These are phyloP conservation scores for Trypanosoma vivax DNA, from an alignment of 208 protist genomes.

Conservation along the genomic window DNA sequence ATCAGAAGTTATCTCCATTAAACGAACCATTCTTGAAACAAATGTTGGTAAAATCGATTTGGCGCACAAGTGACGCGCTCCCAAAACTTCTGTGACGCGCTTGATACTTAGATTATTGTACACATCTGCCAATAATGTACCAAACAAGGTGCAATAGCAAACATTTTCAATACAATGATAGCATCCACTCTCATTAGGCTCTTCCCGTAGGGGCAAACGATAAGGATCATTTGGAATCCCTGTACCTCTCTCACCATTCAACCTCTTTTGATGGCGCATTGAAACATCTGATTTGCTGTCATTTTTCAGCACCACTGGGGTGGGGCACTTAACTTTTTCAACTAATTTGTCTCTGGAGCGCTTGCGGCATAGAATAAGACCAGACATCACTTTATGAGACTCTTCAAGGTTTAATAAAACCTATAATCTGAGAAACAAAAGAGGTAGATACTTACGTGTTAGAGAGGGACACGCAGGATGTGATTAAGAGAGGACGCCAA, in stretches of 20 bases:
- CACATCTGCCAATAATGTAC: slow-evolving; percentile 30
- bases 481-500: too few species aligned
- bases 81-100: slow-evolving; percentile 63
- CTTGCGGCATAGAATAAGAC: slow-evolving; percentile 9
- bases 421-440: slow-evolving; percentile 18
- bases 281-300: background rate
- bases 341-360: slow-evolving; percentile 2
- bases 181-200: slow-evolving; percentile 55
- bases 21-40: slow-evolving; percentile 41
- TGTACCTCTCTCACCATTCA: slow-evolving; percentile 27
- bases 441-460: too few species aligned
- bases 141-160: slow-evolving; percentile 53
- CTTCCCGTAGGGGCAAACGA: slow-evolving; percentile 33
- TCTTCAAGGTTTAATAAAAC: slow-evolving; percentile 10
- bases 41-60: slow-evolving; percentile 66
- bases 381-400: slow-evolving; percentile 3
- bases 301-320: background rate
- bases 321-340: background rate
- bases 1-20: slow-evolving; percentile 39
- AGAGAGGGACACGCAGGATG: too few species aligned
- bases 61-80: slow-evolving; percentile 46
- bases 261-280: background rate
- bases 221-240: slow-evolving; percentile 48
- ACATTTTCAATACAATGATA: slow-evolving; percentile 38
- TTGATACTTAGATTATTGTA: slow-evolving; percentile 47